Conservation (phyloP, 257 asterid genomes). For the Plantago ovata region DNA sequence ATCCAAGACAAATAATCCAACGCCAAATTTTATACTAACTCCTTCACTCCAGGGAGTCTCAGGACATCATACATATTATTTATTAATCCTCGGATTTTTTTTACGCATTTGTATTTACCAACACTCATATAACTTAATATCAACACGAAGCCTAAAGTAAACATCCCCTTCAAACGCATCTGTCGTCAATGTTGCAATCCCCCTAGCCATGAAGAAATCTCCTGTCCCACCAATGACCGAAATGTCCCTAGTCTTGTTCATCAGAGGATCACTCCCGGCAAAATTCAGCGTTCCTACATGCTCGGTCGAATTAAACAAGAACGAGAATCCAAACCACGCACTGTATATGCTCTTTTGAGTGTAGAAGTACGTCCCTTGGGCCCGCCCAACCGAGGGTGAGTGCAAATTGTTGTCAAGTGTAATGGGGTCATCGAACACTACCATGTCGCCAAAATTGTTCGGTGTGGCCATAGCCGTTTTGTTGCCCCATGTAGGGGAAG, state of each 20-base stretch:
- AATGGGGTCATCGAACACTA: conserved; percentile 75
- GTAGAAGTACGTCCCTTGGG: conserved; percentile 68
- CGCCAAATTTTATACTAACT: too few species aligned
- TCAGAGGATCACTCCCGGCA: conserved; percentile 73
- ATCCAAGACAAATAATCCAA: too few species aligned
- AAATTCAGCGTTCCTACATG: conserved; percentile 58
- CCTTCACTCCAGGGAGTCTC: too few species aligned
- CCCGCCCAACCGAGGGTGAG: conserved; percentile 68
- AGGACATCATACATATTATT: too few species aligned
- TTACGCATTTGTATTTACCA: conserved; percentile 36
- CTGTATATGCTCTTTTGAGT: conserved; percentile 43
- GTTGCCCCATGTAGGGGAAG: conserved; percentile 66
- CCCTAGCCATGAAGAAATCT: conserved; percentile 83
- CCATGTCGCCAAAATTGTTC: conserved; percentile 53
- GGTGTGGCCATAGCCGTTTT: conserved; percentile 38
- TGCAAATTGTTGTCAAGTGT: conserved; percentile 62
- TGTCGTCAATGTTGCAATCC: conserved; percentile 63
- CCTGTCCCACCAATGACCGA: conserved; percentile 89
- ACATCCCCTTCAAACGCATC: conserved; percentile 72
- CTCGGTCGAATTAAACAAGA: conserved; percentile 54
- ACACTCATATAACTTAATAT: conserved; percentile 65
- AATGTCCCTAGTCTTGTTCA: conserved; percentile 73
- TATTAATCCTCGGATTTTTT: too few species aligned
- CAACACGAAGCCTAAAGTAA: conserved; percentile 58
- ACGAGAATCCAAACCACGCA: conserved; percentile 73